A percentile compares a stretch with the other conserved stretches of the same genome.
phyloP scores from a whole-genome alignment of 2,329 filamentous ascomycete genomes.

The Fusarium sp. region DNA sequence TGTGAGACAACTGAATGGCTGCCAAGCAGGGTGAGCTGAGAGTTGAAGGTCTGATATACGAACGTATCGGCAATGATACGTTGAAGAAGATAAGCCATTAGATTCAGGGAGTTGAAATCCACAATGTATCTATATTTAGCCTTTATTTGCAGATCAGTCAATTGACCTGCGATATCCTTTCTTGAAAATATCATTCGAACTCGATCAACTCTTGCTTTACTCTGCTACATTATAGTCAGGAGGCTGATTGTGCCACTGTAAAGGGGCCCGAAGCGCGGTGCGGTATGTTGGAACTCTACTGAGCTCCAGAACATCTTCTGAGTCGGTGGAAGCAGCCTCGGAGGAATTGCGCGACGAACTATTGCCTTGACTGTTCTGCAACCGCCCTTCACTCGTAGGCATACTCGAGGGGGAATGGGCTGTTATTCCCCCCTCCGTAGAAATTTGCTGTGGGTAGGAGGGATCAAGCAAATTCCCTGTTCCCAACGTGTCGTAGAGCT shows the following conservation, averaged over 20 bases:
- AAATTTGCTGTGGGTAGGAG: slow-evolving; percentile 67
- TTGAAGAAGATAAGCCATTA: too few relatives aligned
- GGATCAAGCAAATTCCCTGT: slow-evolving; percentile 78
- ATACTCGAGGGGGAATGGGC: too few relatives aligned
- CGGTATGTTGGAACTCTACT: slow-evolving; percentile 81
- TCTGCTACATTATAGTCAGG: slow-evolving; percentile 73
- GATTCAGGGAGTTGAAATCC: too few relatives aligned
- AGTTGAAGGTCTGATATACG: too few relatives aligned
- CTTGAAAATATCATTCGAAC: too few relatives aligned
- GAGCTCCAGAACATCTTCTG: slow-evolving; percentile 72
- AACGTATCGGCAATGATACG: too few relatives aligned
- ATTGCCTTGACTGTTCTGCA: slow-evolving; percentile 14
- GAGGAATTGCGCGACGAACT: slow-evolving; percentile 61
- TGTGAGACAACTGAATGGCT: background rate
- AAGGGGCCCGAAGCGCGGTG: slow-evolving; percentile 75
- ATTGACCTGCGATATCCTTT: background rate
- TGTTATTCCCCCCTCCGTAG: slow-evolving; percentile 70
- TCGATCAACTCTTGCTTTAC: background rate
- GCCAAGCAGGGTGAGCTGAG: too few relatives aligned
- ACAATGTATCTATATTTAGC: background rate
- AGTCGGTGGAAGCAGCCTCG: slow-evolving; percentile 65
- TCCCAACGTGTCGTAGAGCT: slow-evolving; percentile 88
- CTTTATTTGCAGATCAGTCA: too few relatives aligned
- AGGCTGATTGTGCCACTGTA: slow-evolving; percentile 65
- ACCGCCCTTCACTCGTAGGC: slow-evolving; percentile 49